These are phyloP conservation scores for Litchi chinensis DNA, from an alignment of 345 rosid species.

Conservation along the genomic window DNA sequence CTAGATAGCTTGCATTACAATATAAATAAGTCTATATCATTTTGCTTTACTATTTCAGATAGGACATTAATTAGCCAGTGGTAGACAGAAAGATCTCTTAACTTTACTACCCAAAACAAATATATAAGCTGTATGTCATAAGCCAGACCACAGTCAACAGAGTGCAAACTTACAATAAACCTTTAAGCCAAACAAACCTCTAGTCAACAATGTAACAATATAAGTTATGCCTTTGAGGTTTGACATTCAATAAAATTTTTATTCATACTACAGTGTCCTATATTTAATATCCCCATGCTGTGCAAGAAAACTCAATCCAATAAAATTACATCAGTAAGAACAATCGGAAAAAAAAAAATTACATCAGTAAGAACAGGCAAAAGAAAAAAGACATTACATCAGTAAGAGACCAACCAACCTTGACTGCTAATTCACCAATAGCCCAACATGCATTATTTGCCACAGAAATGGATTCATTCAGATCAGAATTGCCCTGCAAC, in stretches of 20 bases:
- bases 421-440: slow-evolving; percentile 92
- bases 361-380: not conserved
- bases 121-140: not conserved
- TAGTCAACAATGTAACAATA: not conserved
- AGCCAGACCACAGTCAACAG: slow-evolving; percentile 4
- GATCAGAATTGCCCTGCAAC: slow-evolving; percentile 62
- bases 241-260: not conserved
- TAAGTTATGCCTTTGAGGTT: not conserved
- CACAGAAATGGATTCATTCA: slow-evolving; percentile 74
- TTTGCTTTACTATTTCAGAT: not conserved
- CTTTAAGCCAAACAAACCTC: not conserved
- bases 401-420: slow-evolving; percentile 43
- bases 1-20: not conserved
- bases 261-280: not conserved
- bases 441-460: slow-evolving; percentile 99
- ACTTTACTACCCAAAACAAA: not conserved
- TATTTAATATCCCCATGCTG: not conserved
- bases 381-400: not conserved
- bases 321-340: slow-evolving; percentile 6
- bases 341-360: too few relatives aligned
- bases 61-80: not conserved
- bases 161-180: not conserved
- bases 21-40: not conserved
- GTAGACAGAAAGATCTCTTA: not conserved
- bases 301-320: not conserved